phyloP scores from a whole-genome alignment of 768 basidiomycete genomes.

The Kwoniella dejecticola region DNA sequence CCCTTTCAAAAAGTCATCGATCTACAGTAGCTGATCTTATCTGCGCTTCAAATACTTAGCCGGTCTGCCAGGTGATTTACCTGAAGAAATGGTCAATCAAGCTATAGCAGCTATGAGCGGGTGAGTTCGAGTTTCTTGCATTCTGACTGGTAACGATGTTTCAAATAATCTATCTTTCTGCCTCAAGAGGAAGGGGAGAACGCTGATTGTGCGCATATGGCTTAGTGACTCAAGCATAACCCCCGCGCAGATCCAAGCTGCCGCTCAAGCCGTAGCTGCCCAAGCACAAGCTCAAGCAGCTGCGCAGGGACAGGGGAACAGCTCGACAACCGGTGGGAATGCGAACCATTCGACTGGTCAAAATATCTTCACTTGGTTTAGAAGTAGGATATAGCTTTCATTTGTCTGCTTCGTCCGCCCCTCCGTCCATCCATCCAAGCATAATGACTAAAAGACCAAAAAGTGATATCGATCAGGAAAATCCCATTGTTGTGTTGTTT shows the following conservation, averaged over 20 bases:
- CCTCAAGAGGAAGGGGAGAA: too few relatives aligned
- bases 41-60: conserved; percentile 62
- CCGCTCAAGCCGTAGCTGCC: conserved; percentile 5
- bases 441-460: too few relatives aligned
- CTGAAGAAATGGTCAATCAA: conserved; percentile 86
- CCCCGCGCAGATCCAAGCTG: conserved; percentile 6
- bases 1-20: not conserved
- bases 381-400: too few relatives aligned
- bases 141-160: not conserved
- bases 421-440: too few relatives aligned
- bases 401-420: too few relatives aligned
- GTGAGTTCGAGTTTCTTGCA: not conserved
- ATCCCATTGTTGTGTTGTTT: too few relatives aligned
- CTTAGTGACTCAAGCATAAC: conserved; percentile 7
- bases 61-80: conserved; percentile 89
- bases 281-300: conserved; percentile 5
- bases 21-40: conserved; percentile 61
- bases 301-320: not conserved
- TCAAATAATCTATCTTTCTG: not conserved
- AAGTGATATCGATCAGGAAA: too few relatives aligned
- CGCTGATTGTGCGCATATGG: too few relatives aligned
- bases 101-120: conserved; percentile 67
- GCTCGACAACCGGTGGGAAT: too few relatives aligned
- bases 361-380: too few relatives aligned
- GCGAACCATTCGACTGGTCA: too few relatives aligned